Conservation (phyloP, 306 rosid species). For the Prunus mira region DNA sequence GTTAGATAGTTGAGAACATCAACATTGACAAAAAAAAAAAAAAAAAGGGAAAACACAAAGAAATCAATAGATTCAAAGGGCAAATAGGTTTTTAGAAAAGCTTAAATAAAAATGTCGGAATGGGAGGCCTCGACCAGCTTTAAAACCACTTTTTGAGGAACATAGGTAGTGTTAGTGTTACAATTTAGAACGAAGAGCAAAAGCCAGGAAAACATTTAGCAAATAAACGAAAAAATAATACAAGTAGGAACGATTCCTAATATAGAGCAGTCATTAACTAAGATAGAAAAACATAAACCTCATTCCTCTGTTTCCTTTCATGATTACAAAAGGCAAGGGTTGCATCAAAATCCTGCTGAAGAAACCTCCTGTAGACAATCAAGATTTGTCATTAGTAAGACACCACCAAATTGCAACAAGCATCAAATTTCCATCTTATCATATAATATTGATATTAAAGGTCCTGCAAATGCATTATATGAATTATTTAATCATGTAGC, state of each 20-base stretch:
- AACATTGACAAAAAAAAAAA: neutral
- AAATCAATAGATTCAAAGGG: neutral
- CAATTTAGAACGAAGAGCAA: neutral
- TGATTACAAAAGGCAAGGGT: constrained; percentile 83
- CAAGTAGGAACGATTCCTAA: neutral
- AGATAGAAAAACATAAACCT: constrained; percentile 47
- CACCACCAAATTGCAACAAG: neutral
- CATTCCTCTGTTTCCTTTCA: constrained; percentile 90
- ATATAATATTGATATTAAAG: neutral
- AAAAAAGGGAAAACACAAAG: neutral
- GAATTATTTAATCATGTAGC: neutral
- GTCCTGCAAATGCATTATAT: constrained; percentile 2
- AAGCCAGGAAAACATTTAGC: neutral
- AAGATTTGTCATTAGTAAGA: too few species aligned
- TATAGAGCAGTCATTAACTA: neutral
- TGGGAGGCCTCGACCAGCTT: neutral
- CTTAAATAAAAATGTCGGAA: neutral
- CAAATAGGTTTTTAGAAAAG: constrained; percentile 1
- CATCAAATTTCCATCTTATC: neutral
- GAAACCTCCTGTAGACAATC: constrained; percentile 70
- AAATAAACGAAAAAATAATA: neutral
- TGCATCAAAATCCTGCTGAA: constrained; percentile 95
- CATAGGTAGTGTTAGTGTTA: too few species aligned
- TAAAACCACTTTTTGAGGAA: neutral
- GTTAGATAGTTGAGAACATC: neutral